Conservation (phyloP, 768 basidiomycete genomes). For the Xerocomellus dryophilus region DNA sequence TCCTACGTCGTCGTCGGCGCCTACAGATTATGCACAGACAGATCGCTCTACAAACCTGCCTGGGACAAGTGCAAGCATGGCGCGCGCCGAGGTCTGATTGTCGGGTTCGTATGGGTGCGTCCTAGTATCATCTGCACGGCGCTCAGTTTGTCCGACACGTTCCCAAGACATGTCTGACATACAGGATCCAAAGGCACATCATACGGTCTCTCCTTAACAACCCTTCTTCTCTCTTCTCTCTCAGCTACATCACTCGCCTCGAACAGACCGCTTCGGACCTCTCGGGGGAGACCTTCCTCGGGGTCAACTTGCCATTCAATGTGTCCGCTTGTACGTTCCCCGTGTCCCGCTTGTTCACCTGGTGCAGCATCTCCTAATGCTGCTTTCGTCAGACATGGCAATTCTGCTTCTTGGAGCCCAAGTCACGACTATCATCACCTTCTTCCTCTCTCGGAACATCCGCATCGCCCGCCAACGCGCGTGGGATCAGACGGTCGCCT, state of each 20-base stretch:
- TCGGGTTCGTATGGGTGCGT: conserved; percentile 70
- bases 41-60: conserved; percentile 62
- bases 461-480: conserved; percentile 73
- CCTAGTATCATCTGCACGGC: background rate
- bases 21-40: conserved; percentile 78
- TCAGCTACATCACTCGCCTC: conserved; percentile 27
- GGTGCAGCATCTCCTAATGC: background rate
- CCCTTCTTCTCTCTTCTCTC: conserved; percentile 29
- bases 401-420: conserved; percentile 72
- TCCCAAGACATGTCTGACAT: conserved; percentile 60
- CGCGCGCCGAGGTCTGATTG: conserved; percentile 59
- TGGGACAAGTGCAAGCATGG: conserved; percentile 88
- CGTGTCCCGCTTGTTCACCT: background rate
- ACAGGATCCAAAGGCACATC: conserved; percentile 65
- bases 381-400: conserved; percentile 56
- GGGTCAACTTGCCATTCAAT: conserved; percentile 61
- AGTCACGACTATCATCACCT: conserved; percentile 69
- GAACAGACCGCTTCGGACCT: conserved; percentile 28
- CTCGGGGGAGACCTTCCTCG: conserved; percentile 56
- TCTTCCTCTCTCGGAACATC: conserved; percentile 83
- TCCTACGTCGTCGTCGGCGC: conserved; percentile 83
- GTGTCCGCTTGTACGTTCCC: conserved; percentile 60
- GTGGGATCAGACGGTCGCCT: conserved; percentile 79
- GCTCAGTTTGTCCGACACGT: background rate
- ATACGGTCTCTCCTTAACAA: conserved; percentile 40